A percentile compares a stretch with the other conserved stretches of the same genome.
Conservation (phyloP, 2,329 filamentous ascomycete genomes). For the Xenoacremonium recifei region DNA sequence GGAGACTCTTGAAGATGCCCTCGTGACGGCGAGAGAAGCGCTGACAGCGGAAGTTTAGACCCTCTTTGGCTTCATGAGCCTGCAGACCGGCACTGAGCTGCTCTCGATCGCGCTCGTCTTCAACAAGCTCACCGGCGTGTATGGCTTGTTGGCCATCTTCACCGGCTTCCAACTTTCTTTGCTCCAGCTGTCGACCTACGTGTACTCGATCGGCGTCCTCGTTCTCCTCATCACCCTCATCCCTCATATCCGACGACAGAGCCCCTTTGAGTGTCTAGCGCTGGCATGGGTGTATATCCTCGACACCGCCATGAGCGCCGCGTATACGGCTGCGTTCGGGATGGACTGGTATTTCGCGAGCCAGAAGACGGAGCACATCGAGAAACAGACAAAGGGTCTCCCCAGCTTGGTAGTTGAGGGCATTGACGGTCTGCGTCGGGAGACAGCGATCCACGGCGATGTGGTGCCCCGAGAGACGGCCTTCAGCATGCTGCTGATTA, state of each 20-base stretch:
- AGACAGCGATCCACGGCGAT: constrained; percentile 33
- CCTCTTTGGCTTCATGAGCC: constrained; percentile 81
- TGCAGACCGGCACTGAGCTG: constrained; percentile 82
- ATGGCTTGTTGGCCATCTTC: constrained; percentile 83
- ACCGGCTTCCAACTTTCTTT: constrained; percentile 82
- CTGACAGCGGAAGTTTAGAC: too few species aligned
- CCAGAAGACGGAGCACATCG: constrained; percentile 44
- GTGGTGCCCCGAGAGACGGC: constrained; percentile 56
- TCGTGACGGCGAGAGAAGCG: too few species aligned
- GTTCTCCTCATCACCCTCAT: constrained; percentile 66
- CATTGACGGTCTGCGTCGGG: constrained; percentile 31
- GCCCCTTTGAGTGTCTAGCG: constrained; percentile 74
- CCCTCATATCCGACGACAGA: constrained; percentile 76
- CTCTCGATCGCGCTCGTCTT: constrained; percentile 80
- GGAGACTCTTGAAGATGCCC: constrained; percentile 15
- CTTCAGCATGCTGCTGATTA: constrained; percentile 77
- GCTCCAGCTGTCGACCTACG: constrained; percentile 86
- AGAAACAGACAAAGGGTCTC: constrained; percentile 20
- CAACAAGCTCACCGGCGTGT: constrained; percentile 90
- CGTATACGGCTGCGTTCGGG: constrained; percentile 80
- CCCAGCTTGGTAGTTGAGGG: constrained; percentile 31
- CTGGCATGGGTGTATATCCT: constrained; percentile 84
- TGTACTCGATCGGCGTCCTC: constrained; percentile 77
- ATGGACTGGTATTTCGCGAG: constrained; percentile 79
- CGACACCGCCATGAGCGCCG: constrained; percentile 78